Evolutionary conservation across 306 rosid genomes (phyloP), one percentile per base, ranked within the genome.

Genomic region (Ormosia semicastrata): DNA sequence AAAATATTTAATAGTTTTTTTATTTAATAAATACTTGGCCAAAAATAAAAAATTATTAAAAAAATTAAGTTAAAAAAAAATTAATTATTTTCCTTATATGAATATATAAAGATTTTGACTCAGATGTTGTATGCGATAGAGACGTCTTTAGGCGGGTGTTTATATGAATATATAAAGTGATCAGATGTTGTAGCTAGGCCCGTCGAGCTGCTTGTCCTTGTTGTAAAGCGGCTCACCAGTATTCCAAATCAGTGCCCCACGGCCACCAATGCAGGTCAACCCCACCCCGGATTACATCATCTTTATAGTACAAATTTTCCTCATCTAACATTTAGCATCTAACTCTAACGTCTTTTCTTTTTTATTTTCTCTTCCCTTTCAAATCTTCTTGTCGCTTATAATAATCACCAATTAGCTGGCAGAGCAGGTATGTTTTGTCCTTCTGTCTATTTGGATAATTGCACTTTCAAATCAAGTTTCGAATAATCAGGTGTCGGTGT

Each of bases 371-470:
- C 71, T 44, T 30, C 32, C 30, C 30, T 84, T 85, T 73, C 53
- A 79, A 68, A 83, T 83, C 79, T 81, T 81, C 41, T 64, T 85
- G 85, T 85, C 82, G 83, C 87, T 81, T 78, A 78, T 83, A 75
- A 79, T 78, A 76, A 85, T 83, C 82, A 72, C 70, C 84, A 79
- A 82, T 81, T 92, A 91, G 97, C 94, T 91, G 97, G 94, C 94
- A 76, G 78, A 59, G 91, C 94, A 90, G 92, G 92, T 91, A 78
- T 76, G 89, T 85, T 83, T 87, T 88, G 97, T 84, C 92, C 76
- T 72, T 39, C 79, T 82, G n/a, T n/a, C 83, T 82, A 81, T 83
- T 89, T 79, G 83, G 59, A 44, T 81, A 50, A 71, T 60, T 83
- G 65, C 76, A 81, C 73, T 74, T 84, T 82, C 64, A 69, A 71